These are phyloP conservation scores for Thymus mandschuricus DNA, from an alignment of 257 asterid species.

Conservation along the genomic window DNA sequence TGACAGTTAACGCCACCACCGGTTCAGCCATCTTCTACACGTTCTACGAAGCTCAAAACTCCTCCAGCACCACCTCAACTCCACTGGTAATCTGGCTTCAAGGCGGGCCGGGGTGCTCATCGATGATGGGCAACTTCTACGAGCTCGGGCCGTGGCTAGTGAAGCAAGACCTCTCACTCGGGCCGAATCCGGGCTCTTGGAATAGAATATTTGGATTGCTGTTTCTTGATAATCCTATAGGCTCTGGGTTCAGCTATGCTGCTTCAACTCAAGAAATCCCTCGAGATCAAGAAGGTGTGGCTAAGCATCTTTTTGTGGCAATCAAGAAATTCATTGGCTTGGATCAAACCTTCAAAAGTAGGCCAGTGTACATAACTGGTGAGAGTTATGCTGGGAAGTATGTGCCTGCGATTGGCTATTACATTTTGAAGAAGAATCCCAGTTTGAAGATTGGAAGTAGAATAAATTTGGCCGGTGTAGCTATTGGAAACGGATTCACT, in stretches of 20 bases:
- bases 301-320: constrained; percentile 62
- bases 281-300: constrained; percentile 60
- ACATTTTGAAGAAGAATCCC: constrained; percentile 47
- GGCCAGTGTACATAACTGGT: constrained; percentile 73
- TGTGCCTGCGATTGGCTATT: constrained; percentile 69
- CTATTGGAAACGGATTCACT: constrained; percentile 80
- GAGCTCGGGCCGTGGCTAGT: constrained; percentile 84
- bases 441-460: constrained; percentile 32
- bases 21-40: constrained; percentile 79
- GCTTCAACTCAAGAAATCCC: constrained; percentile 68
- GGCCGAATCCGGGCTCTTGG: constrained; percentile 68
- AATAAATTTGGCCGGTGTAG: constrained; percentile 71
- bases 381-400: constrained; percentile 89
- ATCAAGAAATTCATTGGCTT: constrained; percentile 51
- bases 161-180: constrained; percentile 38
- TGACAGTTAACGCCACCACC: constrained; percentile 63
- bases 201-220: constrained; percentile 66
- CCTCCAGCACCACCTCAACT: constrained; percentile 36
- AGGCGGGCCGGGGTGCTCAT: constrained; percentile 92
- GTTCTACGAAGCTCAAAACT: constrained; percentile 65
- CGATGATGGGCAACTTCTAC: constrained; percentile 73
- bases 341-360: constrained; percentile 45
- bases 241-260: constrained; percentile 74
- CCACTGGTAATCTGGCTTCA: constrained; percentile 84
- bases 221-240: constrained; percentile 86